phyloP scores from a whole-genome alignment of 2,329 filamentous ascomycete species.

The Aspergillus pseudoviridinutans region DNA sequence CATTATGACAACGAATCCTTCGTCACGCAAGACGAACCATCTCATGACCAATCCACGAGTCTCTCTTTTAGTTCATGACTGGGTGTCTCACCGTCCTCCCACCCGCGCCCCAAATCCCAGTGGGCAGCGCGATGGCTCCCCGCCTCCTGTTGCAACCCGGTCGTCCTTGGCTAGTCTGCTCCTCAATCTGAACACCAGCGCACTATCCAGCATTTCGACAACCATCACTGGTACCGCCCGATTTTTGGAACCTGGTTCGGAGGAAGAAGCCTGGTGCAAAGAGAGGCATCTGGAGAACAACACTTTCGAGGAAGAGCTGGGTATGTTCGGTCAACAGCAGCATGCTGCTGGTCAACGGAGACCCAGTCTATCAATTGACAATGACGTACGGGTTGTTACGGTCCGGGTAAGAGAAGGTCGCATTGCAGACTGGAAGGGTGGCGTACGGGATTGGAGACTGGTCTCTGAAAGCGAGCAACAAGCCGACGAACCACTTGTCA shows the following conservation, averaged over 20 bases:
- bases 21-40: slow-evolving; percentile 68
- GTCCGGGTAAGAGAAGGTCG: slow-evolving; percentile 80
- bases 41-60: slow-evolving; percentile 80
- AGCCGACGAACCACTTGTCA: slow-evolving; percentile 21
- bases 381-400: slow-evolving; percentile 81
- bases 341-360: slow-evolving; percentile 26
- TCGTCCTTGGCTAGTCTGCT: slow-evolving; percentile 79
- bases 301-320: slow-evolving; percentile 63
- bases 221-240: slow-evolving; percentile 88
- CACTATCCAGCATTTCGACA: slow-evolving; percentile 81
- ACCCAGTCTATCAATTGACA: slow-evolving; percentile 62
- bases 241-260: slow-evolving; percentile 67
- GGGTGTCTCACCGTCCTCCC: slow-evolving; percentile 88
- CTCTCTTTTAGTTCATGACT: slow-evolving; percentile 94
- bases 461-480: slow-evolving; percentile 30
- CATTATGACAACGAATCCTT: slow-evolving; percentile 85
- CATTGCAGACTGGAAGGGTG: slow-evolving; percentile 94
- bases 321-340: slow-evolving; percentile 39
- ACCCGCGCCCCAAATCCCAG: slow-evolving; percentile 57
- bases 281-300: slow-evolving; percentile 86
- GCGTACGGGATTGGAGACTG: slow-evolving; percentile 71
- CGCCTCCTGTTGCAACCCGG: slow-evolving; percentile 57
- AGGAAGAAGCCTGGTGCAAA: slow-evolving; percentile 81
- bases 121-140: slow-evolving; percentile 57
- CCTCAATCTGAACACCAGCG: slow-evolving; percentile 85